Base-by-base conservation (phyloP, 306 rosid species). In the Sophora flavescens region DNA sequence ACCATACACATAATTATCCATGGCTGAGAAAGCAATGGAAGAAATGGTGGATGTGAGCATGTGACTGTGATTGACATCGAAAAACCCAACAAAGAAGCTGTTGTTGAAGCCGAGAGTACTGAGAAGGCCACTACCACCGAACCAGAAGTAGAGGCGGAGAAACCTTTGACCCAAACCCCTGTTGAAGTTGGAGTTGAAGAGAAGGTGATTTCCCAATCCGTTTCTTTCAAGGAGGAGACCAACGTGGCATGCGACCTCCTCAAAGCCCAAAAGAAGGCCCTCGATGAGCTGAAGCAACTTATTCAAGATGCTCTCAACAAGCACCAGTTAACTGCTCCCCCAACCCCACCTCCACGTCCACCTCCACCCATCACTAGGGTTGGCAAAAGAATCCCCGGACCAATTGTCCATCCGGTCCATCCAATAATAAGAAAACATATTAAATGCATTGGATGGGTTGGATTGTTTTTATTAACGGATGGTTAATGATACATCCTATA, bases 181-280 rank as follows among this genome's bases (percentile, higher is more conserved):
- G 87, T 30, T 30, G 32, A 30, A 30, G 32, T n/a, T n/a, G n/a
- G n/a, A n/a, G n/a, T 2, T 14, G 87, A 72, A 13, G 69, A 0
- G 17, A 70, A 10, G 63, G 61, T 32, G 60, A 84, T 82, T 12
- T 47, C 91, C 1, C 90, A 90, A 70, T 95, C 97, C 7, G 96
- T 89, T 60, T 95, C 98, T 12, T 95, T 95, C 85, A 95, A 95
- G 88, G 98, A 95, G 45, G 98, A 95, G 71, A 90, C 71, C 81
- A 86, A 92, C 83, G 97, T 90, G 0, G 98, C 86, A 0, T 67
- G 63, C 3, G 98, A 95, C 12, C 93, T 95, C 16, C 98, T 97
- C 2, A 97, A 95, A 1, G 41, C 84, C 0, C 96, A 95, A 45
- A 92, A 86, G 87, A 95, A 95, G 75, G 96, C 97, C 2, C 90